These are phyloP conservation scores for Diplodia sapinea DNA, from an alignment of 2,329 filamentous ascomycete species.

Conservation along the genomic window DNA sequence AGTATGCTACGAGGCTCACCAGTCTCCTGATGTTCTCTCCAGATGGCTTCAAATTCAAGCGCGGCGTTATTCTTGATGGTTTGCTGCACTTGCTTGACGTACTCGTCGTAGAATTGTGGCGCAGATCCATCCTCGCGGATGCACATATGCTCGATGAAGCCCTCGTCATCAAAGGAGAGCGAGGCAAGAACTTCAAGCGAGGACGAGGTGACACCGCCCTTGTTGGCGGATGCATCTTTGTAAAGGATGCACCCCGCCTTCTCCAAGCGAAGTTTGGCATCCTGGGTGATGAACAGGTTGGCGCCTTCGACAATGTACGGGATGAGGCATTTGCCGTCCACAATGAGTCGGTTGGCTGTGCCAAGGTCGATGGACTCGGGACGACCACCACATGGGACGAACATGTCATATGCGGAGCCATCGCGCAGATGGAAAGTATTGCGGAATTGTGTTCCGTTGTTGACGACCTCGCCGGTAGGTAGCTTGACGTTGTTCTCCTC, in stretches of 20 bases:
- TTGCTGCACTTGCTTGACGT: constrained; percentile 88
- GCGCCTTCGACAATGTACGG: constrained; percentile 98
- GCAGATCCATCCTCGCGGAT: constrained; percentile 75
- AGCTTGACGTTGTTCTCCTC: constrained; percentile 90
- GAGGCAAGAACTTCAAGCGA: constrained; percentile 95
- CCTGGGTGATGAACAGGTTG: constrained; percentile 98
- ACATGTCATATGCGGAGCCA: constrained; percentile 73
- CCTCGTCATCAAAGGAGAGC: constrained; percentile 87
- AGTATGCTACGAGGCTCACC: constrained; percentile 82
- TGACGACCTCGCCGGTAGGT: constrained; percentile 82
- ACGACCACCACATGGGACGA: constrained; percentile 94
- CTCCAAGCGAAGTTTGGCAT: constrained; percentile 93
- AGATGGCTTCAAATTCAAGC: constrained; percentile 97
- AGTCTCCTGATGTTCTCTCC: constrained; percentile 87
- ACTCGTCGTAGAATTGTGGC: constrained; percentile 89
- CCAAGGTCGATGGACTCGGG: constrained; percentile 96
- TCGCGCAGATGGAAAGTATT: constrained; percentile 95
- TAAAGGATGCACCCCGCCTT: constrained; percentile 93
- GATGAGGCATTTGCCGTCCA: constrained; percentile 82
- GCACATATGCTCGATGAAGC: constrained; percentile 95
- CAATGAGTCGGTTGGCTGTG: constrained; percentile 84
- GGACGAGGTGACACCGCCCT: constrained; percentile 96
- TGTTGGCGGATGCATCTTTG: constrained; percentile 98
- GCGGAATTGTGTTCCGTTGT: constrained; percentile 93
- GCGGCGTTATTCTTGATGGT: constrained; percentile 90